Evolutionary conservation across 169 alveolate species (phyloP).

Genomic region (Eimeria zaria): DNA sequence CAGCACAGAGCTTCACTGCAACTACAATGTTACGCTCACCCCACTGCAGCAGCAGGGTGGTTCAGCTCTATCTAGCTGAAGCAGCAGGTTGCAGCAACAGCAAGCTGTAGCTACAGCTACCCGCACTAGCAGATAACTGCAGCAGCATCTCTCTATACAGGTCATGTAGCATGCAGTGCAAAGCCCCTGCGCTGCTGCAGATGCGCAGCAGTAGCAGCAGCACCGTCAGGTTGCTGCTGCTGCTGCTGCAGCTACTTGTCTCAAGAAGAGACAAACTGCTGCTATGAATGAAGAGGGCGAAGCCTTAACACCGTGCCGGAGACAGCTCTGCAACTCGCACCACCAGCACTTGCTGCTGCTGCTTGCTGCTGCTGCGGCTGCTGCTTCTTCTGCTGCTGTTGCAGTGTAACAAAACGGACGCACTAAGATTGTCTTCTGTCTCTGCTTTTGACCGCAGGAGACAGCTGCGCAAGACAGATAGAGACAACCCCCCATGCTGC

Average conservation of each 20-base stretch:
- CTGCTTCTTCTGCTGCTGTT: neutral
- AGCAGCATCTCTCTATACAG: neutral
- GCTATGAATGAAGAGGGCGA: neutral
- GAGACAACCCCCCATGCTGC: neutral
- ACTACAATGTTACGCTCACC: neutral
- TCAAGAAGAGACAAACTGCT: neutral
- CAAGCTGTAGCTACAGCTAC: neutral
- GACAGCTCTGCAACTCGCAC: neutral
- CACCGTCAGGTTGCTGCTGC: neutral
- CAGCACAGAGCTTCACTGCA: neutral
- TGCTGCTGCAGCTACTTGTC: neutral
- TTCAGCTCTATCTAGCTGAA: neutral
- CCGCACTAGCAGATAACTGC: neutral
- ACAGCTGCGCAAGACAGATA: neutral
- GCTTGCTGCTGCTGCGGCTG: neutral
- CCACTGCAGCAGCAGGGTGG: constrained; percentile 2
- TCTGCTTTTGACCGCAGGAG: neutral
- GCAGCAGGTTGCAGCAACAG: constrained; percentile 23
- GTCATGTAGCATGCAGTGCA: neutral
- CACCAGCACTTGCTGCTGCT: neutral
- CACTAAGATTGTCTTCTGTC: neutral
- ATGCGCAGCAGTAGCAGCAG: neutral
- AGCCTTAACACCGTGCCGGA: neutral
- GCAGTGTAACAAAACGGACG: neutral
- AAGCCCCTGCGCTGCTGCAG: neutral